Conservation (phyloP, 768 basidiomycete species). For the Suillus hirtellus region DNA sequence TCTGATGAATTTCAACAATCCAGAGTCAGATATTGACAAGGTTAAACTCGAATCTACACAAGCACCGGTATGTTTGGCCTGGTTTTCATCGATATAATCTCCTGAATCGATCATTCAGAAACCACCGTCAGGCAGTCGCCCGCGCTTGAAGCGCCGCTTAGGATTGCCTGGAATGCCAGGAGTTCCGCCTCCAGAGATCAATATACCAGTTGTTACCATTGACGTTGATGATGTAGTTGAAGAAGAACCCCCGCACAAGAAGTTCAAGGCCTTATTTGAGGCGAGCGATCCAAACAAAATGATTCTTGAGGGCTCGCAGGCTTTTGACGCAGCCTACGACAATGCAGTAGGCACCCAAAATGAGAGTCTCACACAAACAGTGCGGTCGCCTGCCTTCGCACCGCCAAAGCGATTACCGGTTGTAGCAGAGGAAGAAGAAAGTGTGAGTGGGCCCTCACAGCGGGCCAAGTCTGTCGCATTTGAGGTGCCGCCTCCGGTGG, state of each 20-base stretch:
- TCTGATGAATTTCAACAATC: neutral
- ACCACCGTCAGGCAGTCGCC: slow-evolving; percentile 40
- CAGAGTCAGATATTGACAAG: slow-evolving; percentile 9
- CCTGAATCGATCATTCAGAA: slow-evolving; percentile 30
- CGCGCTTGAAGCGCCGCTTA: slow-evolving; percentile 54
- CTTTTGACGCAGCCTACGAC: slow-evolving; percentile 17
- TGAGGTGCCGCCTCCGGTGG: neutral
- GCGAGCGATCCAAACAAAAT: slow-evolving; percentile 54
- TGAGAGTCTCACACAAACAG: slow-evolving; percentile 30
- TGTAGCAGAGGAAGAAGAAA: slow-evolving; percentile 60
- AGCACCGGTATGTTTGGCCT: slow-evolving; percentile 26
- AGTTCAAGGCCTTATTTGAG: slow-evolving; percentile 71
- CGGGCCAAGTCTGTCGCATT: neutral
- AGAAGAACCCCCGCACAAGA: slow-evolving; percentile 62
- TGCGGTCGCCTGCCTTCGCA: slow-evolving; percentile 13
- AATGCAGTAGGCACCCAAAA: slow-evolving; percentile 15
- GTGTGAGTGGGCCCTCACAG: slow-evolving; percentile 25
- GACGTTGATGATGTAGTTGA: slow-evolving; percentile 20
- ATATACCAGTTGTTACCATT: slow-evolving; percentile 19
- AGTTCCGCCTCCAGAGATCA: slow-evolving; percentile 22
- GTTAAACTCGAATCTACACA: slow-evolving; percentile 18
- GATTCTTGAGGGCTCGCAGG: slow-evolving; percentile 26
- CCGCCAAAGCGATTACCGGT: slow-evolving; percentile 30
- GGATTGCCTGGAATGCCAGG: slow-evolving; percentile 32
- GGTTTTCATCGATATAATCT: too few relatives aligned